These are phyloP conservation scores for Ogataea glucozyma DNA, from an alignment of 805 yeast genomes.

Conservation along the genomic window DNA sequence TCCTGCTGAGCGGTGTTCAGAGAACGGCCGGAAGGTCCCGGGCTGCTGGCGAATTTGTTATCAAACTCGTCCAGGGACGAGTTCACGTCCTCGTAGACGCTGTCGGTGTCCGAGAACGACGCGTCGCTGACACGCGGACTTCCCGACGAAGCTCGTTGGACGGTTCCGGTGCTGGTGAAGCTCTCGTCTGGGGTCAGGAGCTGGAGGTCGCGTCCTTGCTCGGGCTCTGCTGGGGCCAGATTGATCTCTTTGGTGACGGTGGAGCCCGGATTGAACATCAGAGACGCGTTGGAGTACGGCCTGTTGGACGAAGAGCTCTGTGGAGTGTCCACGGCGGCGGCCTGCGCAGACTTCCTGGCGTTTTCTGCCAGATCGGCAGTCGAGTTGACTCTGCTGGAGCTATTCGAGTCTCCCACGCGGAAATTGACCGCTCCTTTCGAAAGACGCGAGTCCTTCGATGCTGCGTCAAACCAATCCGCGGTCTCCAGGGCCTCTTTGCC, in stretches of 20 bases:
- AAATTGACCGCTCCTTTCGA: constrained; percentile 12
- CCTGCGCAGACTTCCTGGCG: too few species aligned
- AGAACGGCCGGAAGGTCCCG: constrained; percentile 5
- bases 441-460: too few species aligned
- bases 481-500: background rate
- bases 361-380: background rate
- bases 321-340: too few species aligned
- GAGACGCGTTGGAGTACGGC: constrained; percentile 3
- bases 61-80: constrained; percentile 31
- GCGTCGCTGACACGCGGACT: background rate
- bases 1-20: constrained; percentile 4
- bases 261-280: constrained; percentile 2
- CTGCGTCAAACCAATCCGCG: too few species aligned
- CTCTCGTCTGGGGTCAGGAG: background rate
- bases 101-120: constrained; percentile 12
- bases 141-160: background rate
- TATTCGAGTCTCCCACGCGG: constrained; percentile 9
- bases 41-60: constrained; percentile 19
- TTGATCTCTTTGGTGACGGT: constrained; percentile 5
- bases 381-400: constrained; percentile 11
- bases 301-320: too few species aligned
- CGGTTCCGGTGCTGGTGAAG: background rate
- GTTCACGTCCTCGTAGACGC: constrained; percentile 21
- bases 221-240: background rate
- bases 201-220: too few species aligned